Evolutionary conservation across 2,329 filamentous ascomycete genomes (phyloP).

Genomic region (Diatrype stigma): DNA sequence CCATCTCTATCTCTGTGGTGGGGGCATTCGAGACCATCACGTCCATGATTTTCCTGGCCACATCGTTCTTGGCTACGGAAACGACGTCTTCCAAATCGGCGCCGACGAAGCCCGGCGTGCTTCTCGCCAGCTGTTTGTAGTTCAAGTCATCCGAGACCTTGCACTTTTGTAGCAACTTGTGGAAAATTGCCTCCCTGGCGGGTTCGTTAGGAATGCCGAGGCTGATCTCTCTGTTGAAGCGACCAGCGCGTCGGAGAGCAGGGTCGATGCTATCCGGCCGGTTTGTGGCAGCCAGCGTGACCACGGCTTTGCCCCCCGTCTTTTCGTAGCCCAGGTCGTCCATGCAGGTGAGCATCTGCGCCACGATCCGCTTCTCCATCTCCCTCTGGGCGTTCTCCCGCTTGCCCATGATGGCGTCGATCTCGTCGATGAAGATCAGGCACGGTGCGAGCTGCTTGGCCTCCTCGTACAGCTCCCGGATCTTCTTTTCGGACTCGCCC

Average conservation of each 20-base stretch:
- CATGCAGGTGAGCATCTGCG: conserved; percentile 82
- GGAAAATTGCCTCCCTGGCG: conserved; percentile 73
- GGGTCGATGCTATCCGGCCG: conserved; percentile 82
- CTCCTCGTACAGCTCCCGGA: conserved; percentile 81
- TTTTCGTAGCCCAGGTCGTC: conserved; percentile 70
- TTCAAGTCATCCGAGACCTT: conserved; percentile 66
- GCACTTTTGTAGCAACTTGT: conserved; percentile 64
- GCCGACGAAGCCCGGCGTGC: conserved; percentile 89
- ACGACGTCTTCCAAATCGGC: conserved; percentile 74
- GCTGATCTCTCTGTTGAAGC: conserved; percentile 81
- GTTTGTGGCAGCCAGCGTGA: conserved; percentile 90
- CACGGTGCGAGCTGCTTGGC: conserved; percentile 83
- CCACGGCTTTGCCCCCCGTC: conserved; percentile 68
- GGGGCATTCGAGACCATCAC: conserved; percentile 18
- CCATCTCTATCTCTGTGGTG: conserved; percentile 19
- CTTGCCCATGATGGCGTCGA: conserved; percentile 87
- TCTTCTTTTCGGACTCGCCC: conserved; percentile 82
- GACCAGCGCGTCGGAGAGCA: conserved; percentile 65
- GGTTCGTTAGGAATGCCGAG: conserved; percentile 80
- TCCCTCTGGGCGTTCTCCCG: conserved; percentile 78
- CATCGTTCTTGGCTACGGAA: conserved; percentile 37
- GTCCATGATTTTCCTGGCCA: conserved; percentile 26
- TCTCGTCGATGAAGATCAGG: conserved; percentile 86
- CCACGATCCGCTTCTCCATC: conserved; percentile 83
- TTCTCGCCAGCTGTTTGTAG: conserved; percentile 68